Evolutionary conservation across 805 yeast species (phyloP).

Genomic region (Yamadazyma takamatsuzukensis): DNA sequence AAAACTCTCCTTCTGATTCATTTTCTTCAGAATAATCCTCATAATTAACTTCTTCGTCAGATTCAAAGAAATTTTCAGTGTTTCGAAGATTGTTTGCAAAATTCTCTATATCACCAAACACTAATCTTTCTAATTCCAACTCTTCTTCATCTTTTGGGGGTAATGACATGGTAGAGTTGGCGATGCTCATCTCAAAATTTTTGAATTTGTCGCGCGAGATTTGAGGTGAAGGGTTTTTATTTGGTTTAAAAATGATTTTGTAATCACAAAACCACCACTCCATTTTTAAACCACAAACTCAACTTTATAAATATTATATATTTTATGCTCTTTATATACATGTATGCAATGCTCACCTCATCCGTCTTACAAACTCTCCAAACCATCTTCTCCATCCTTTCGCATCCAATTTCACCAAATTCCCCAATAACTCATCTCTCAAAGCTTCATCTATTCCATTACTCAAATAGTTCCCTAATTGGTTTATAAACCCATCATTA

Average conservation of each 20-base stretch:
- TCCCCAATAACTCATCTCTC: conserved; percentile 58
- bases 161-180: too few species aligned
- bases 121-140: conserved; percentile 69
- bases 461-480: conserved; percentile 53
- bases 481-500: conserved; percentile 42
- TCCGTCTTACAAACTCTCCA: conserved; percentile 32
- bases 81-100: conserved; percentile 62
- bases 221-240: too few species aligned
- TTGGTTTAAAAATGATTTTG: too few species aligned
- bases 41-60: conserved; percentile 29
- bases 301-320: too few species aligned
- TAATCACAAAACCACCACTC: too few species aligned
- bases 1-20: conserved; percentile 39
- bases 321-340: too few species aligned
- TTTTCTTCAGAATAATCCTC: conserved; percentile 27
- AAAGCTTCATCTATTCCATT: conserved; percentile 56
- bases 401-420: conserved; percentile 51
- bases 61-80: conserved; percentile 53
- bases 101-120: conserved; percentile 84
- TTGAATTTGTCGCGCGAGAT: too few species aligned
- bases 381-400: conserved; percentile 73
- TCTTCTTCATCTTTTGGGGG: conserved; percentile 88
- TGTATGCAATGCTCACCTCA: too few species aligned
- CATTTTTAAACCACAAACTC: too few species aligned
- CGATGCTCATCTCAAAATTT: too few species aligned